These are phyloP conservation scores for Ceratopteris richardii DNA, from an alignment of 75 land plant species.

Conservation along the genomic window DNA sequence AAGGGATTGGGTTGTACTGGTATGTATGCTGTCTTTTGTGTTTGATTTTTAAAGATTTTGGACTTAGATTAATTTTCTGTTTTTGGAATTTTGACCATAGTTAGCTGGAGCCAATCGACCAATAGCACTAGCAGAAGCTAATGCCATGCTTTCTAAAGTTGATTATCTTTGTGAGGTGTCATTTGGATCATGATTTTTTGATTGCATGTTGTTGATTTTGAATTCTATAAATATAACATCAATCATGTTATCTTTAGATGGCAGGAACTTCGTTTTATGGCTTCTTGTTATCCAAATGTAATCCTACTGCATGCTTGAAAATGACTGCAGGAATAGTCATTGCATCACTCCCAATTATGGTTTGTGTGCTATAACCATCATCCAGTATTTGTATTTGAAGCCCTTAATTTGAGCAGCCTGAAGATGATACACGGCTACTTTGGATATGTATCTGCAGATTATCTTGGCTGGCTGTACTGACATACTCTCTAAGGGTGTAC, in stretches of 20 bases:
- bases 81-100: slow-evolving; percentile 2
- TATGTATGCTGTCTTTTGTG: not conserved
- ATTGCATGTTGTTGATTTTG: not conserved
- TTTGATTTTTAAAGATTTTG: not conserved
- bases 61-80: not conserved
- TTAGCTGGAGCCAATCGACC: slow-evolving; percentile 30
- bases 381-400: too few relatives aligned
- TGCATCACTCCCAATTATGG: slow-evolving; percentile 27
- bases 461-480: slow-evolving; percentile 18
- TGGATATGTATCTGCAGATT: slow-evolving; percentile 19
- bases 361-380: not conserved
- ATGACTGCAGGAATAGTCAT: slow-evolving; percentile 26
- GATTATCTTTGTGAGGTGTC: slow-evolving; percentile 30
- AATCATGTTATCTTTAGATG: too few relatives aligned
- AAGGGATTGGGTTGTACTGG: slow-evolving; percentile 35
- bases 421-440: too few relatives aligned
- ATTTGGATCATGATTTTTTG: not conserved
- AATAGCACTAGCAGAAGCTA: slow-evolving; percentile 30
- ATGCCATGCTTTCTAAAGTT: slow-evolving; percentile 31
- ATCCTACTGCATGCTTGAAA: slow-evolving; percentile 14
- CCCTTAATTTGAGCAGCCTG: too few relatives aligned
- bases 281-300: slow-evolving; percentile 19
- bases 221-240: too few relatives aligned
- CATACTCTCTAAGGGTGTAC: slow-evolving; percentile 26
- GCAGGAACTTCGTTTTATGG: slow-evolving; percentile 29